These are phyloP conservation scores for Citrullus colocynthis DNA, from an alignment of 306 rosid species.

Conservation along the genomic window DNA sequence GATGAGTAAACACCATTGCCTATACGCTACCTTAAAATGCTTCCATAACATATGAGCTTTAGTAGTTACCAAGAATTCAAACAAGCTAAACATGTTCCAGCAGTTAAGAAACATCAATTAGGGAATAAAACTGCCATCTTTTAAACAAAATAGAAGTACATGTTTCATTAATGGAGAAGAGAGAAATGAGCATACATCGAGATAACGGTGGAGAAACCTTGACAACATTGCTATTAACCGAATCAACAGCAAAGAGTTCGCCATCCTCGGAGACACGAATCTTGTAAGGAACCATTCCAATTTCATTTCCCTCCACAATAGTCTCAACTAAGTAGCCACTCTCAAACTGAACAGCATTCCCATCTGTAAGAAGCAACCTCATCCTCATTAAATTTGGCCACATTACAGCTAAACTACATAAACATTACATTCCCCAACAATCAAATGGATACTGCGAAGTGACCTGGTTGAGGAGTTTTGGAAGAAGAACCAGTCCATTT, in stretches of 20 bases:
- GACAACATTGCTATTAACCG: conserved; percentile 70
- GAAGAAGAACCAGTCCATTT: conserved; percentile 81
- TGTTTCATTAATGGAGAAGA: background rate
- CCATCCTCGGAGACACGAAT: conserved; percentile 78
- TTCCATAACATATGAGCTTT: background rate
- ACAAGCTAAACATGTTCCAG: background rate
- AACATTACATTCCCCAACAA: background rate
- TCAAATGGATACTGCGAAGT: background rate
- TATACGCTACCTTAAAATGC: background rate
- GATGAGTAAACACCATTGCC: background rate
- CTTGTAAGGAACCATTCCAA: conserved; percentile 73
- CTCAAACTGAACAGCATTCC: conserved; percentile 78
- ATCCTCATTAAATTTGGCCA: background rate
- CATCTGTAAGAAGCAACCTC: conserved; percentile 43
- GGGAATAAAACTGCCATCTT: background rate
- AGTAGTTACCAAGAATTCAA: background rate
- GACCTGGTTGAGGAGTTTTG: conserved; percentile 66
- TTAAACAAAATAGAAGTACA: background rate
- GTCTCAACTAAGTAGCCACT: conserved; percentile 94
- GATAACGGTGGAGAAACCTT: conserved; percentile 80
- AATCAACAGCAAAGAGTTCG: conserved; percentile 83
- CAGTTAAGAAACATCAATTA: background rate
- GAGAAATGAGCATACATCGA: conserved; percentile 45
- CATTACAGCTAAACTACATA: background rate
- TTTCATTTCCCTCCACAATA: conserved; percentile 72